Conservation (phyloP, 2,329 filamentous ascomycete species). For the Sarocladiaceae sp. region DNA sequence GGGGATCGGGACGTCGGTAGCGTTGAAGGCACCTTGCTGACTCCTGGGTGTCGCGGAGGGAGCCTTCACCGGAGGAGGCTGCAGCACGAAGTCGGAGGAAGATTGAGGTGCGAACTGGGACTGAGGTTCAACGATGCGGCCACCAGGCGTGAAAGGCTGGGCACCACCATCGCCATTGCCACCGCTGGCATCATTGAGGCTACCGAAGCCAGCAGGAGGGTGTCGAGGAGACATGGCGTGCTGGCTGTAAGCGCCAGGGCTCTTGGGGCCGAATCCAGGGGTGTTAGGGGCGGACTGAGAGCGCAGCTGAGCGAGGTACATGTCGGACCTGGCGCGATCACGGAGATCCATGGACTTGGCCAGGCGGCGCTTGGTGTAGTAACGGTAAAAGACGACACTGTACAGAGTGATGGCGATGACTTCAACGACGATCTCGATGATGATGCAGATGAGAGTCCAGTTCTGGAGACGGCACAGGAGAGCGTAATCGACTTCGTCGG, state of each 20-base stretch:
- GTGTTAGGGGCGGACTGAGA: slow-evolving; percentile 92
- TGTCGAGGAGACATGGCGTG: slow-evolving; percentile 58
- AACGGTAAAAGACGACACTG: slow-evolving; percentile 92
- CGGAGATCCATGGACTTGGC: slow-evolving; percentile 95
- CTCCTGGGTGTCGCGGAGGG: slow-evolving; percentile 72
- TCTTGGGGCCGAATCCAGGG: slow-evolving; percentile 75
- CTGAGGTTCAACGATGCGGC: slow-evolving; percentile 55
- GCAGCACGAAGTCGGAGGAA: slow-evolving; percentile 73
- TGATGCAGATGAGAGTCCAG: slow-evolving; percentile 93
- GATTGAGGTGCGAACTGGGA: slow-evolving; percentile 53
- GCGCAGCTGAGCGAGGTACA: slow-evolving; percentile 85
- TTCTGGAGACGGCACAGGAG: slow-evolving; percentile 90
- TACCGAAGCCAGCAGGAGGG: slow-evolving; percentile 53
- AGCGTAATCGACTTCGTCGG: slow-evolving; percentile 78
- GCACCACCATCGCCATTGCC: not conserved
- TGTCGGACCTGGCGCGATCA: slow-evolving; percentile 88
- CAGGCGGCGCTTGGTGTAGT: slow-evolving; percentile 93
- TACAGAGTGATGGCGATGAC: slow-evolving; percentile 89
- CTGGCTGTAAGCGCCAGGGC: slow-evolving; percentile 35
- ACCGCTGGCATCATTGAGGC: slow-evolving; percentile 31
- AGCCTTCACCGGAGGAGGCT: slow-evolving; percentile 76
- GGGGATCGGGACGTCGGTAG: slow-evolving; percentile 25
- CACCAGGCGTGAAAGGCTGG: slow-evolving; percentile 47
- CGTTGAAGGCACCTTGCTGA: slow-evolving; percentile 57
- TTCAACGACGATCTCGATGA: slow-evolving; percentile 94